Percentiles rank a stretch among this genome's conserved stretches.
Conservation (phyloP, 129 eudicot species). For the Centaurea solstitialis region DNA sequence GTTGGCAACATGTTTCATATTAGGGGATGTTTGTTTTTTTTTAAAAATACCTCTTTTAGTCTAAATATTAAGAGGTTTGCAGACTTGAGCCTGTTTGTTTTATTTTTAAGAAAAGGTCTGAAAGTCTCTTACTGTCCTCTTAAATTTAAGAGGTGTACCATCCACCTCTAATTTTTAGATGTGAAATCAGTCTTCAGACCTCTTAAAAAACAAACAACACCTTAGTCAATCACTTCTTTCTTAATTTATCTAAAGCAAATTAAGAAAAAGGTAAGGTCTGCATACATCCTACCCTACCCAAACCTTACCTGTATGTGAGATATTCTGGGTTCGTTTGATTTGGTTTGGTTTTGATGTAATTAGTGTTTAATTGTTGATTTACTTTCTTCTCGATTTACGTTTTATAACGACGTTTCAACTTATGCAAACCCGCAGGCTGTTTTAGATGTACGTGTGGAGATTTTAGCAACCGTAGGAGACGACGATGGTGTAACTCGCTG, state of each 20-base stretch:
- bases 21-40: too few species aligned
- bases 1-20: not conserved
- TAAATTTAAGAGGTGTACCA: too few species aligned
- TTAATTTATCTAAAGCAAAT: not conserved
- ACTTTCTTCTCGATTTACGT: not conserved
- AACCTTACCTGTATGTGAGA: not conserved
- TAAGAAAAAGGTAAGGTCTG: too few species aligned
- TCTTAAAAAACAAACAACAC: too few species aligned
- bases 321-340: not conserved
- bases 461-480: slow-evolving; percentile 82
- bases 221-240: not conserved
- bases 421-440: slow-evolving; percentile 69
- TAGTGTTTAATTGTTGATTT: not conserved
- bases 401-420: not conserved
- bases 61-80: too few species aligned
- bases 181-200: too few species aligned
- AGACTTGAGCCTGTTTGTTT: too few species aligned
- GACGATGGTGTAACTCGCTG: slow-evolving; percentile 91
- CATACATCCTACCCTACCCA: too few species aligned
- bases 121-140: too few species aligned
- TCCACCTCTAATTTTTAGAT: too few species aligned
- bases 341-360: not conserved
- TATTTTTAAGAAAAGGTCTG: too few species aligned
- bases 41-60: too few species aligned
- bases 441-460: slow-evolving; percentile 80